Evolutionary conservation across 495 filamentous ascomycete species (phyloP).

Genomic region (Penicillium pulvis): DNA sequence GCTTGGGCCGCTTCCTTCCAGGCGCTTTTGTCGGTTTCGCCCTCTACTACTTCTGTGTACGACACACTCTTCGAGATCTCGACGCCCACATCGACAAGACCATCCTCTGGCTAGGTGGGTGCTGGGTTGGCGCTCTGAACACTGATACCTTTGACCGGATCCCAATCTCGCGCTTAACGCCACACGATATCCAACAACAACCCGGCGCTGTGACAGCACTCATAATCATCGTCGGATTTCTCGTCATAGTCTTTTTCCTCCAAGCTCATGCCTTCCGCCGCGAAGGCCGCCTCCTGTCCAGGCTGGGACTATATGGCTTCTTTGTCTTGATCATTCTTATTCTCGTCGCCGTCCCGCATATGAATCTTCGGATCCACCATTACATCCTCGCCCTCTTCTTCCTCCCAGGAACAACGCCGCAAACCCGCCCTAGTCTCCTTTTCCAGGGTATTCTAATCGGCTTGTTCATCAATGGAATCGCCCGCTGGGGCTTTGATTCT

Average conservation of each 20-base stretch:
- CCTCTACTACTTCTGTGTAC: constrained; percentile 63
- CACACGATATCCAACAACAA: constrained; percentile 72
- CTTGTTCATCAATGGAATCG: constrained; percentile 66
- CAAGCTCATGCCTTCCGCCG: constrained; percentile 70
- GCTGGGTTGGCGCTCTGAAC: constrained; percentile 76
- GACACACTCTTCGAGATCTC: constrained; percentile 53
- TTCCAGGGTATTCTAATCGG: constrained; percentile 66
- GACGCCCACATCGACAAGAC: constrained; percentile 73
- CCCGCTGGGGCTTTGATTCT: constrained; percentile 65
- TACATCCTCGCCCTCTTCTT: constrained; percentile 64
- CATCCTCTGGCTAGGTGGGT: constrained; percentile 70
- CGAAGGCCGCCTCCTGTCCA: constrained; percentile 63
- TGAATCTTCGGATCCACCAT: constrained; percentile 66
- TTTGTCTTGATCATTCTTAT: constrained; percentile 44
- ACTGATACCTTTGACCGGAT: constrained; percentile 78
- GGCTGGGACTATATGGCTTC: constrained; percentile 66
- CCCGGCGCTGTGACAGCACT: constrained; percentile 72
- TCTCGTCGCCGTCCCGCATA: constrained; percentile 55
- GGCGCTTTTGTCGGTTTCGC: constrained; percentile 70
- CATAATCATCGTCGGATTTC: constrained; percentile 57
- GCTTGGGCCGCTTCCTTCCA: constrained; percentile 71
- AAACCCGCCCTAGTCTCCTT: constrained; percentile 58
- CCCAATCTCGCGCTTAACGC: constrained; percentile 73
- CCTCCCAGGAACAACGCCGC: constrained; percentile 57
- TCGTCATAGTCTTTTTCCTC: constrained; percentile 53